phyloP scores from a whole-genome alignment of 2,329 filamentous ascomycete genomes.

The Arthrobotrys iridis region DNA sequence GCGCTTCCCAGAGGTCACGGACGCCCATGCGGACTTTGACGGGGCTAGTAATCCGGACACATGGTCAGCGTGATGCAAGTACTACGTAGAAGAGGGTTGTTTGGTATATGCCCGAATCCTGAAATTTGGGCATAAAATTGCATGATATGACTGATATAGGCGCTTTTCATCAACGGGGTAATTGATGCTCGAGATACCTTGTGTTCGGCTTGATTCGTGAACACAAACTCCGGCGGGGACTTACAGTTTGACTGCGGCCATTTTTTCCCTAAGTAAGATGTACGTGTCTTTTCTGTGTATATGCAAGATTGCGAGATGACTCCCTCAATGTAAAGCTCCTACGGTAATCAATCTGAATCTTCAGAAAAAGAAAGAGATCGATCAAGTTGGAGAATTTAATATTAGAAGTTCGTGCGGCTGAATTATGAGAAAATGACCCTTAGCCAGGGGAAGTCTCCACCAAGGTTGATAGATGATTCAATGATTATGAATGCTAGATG shows the following conservation, averaged over 20 bases:
- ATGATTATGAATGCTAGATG: conserved; percentile 3
- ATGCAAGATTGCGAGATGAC: conserved; percentile 7
- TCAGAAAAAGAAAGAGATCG: conserved; percentile 18
- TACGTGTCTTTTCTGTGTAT: neutral
- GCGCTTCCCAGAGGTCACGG: conserved; percentile 47
- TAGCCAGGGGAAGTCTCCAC: conserved; percentile 11
- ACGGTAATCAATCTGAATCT: neutral
- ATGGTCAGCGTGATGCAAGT: conserved; percentile 22
- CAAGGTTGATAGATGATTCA: conserved; percentile 23
- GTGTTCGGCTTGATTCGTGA: conserved; percentile 10
- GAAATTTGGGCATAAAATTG: conserved; percentile 6
- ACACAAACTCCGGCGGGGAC: neutral
- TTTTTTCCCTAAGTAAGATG: conserved; percentile 11
- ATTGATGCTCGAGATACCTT: conserved; percentile 6
- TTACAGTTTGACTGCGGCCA: conserved; percentile 48
- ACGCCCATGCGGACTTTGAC: conserved; percentile 52
- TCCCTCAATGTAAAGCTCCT: neutral
- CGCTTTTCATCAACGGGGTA: conserved; percentile 14
- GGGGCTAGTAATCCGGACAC: conserved; percentile 27
- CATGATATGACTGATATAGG: conserved; percentile 13
- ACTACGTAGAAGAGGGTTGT: neutral
- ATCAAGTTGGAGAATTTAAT: conserved; percentile 13
- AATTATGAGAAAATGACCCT: neutral
- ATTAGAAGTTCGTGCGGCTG: conserved; percentile 30
- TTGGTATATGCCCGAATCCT: conserved; percentile 16